Percentiles rank a stretch among this genome's conserved stretches.
phyloP scores from a whole-genome alignment of 495 filamentous ascomycete species.

The Aspergillus egyptiacus region DNA sequence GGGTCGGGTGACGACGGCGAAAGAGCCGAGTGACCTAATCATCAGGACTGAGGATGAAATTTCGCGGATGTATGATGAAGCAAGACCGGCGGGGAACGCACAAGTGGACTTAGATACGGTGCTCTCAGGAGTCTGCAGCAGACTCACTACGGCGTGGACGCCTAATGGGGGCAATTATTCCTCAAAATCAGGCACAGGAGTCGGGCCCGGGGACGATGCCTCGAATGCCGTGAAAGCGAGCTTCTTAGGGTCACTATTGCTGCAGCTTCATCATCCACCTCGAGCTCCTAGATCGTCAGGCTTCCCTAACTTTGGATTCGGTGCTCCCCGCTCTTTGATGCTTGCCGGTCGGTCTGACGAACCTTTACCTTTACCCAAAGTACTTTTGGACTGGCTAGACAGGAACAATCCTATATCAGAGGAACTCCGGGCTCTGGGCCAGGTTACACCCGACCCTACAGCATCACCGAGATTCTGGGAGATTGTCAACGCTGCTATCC shows the following conservation, averaged over 20 bases:
- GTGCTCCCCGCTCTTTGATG: constrained; percentile 26
- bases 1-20: constrained; percentile 27
- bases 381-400: constrained; percentile 75
- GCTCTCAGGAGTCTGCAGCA: constrained; percentile 49
- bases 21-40: constrained; percentile 42
- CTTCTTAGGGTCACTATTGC: constrained; percentile 62
- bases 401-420: constrained; percentile 53
- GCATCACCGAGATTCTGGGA: constrained; percentile 76
- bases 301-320: constrained; percentile 20
- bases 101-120: constrained; percentile 49
- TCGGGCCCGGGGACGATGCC: constrained; percentile 58
- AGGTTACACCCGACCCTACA: constrained; percentile 61
- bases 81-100: constrained; percentile 45
- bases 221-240: constrained; percentile 61
- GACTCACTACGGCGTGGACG: constrained; percentile 55
- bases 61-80: constrained; percentile 49
- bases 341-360: constrained; percentile 33
- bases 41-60: constrained; percentile 41
- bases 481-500: constrained; percentile 55
- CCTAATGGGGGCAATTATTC: constrained; percentile 37
- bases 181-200: constrained; percentile 40
- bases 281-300: constrained; percentile 24
- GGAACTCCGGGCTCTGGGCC: constrained; percentile 54
- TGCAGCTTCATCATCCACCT: constrained; percentile 69
- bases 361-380: constrained; percentile 55